Evolutionary conservation across 192 early-diverging fungal species (phyloP).

Genomic region (Entophlyctis luteolus): DNA sequence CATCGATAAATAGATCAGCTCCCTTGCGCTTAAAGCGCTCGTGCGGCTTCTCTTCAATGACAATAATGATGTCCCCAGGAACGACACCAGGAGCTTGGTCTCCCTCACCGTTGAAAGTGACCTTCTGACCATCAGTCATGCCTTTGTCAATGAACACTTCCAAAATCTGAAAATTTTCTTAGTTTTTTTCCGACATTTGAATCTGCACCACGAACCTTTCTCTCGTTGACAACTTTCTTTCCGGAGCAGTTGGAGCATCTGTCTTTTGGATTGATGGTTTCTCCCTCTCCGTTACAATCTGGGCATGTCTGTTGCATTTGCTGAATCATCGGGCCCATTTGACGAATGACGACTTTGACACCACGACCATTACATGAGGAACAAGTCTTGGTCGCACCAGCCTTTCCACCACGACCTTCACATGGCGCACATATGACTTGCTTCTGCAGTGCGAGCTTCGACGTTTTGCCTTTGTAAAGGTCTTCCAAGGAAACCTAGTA

Average conservation of each 20-base stretch:
- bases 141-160: slow-evolving; percentile 98
- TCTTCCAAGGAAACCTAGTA: slow-evolving; percentile 12
- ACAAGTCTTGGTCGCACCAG: slow-evolving; percentile 79
- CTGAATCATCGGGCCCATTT: slow-evolving; percentile 99
- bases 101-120: slow-evolving; percentile 91
- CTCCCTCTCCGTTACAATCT: slow-evolving; percentile 85
- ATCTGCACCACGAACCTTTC: slow-evolving; percentile 64
- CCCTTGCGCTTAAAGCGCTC: slow-evolving; percentile 88
- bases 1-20: slow-evolving; percentile 87
- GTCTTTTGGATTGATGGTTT: slow-evolving; percentile 85
- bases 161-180: slow-evolving; percentile 51
- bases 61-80: slow-evolving; percentile 98
- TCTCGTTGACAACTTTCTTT: slow-evolving; percentile 79
- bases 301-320: slow-evolving; percentile 97
- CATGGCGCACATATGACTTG: slow-evolving; percentile 85
- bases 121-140: slow-evolving; percentile 94
- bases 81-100: slow-evolving; percentile 90
- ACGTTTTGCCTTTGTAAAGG: slow-evolving; percentile 69
- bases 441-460: slow-evolving; percentile 95
- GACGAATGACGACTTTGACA: slow-evolving; percentile 81
- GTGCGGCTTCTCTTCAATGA: slow-evolving; percentile 93
- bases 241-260: slow-evolving; percentile 88
- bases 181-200: background rate
- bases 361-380: slow-evolving; percentile 83
- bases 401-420: slow-evolving; percentile 95